Conservation (phyloP, 2,329 filamentous ascomycete species). For the Coniochaeta pulveracea region DNA sequence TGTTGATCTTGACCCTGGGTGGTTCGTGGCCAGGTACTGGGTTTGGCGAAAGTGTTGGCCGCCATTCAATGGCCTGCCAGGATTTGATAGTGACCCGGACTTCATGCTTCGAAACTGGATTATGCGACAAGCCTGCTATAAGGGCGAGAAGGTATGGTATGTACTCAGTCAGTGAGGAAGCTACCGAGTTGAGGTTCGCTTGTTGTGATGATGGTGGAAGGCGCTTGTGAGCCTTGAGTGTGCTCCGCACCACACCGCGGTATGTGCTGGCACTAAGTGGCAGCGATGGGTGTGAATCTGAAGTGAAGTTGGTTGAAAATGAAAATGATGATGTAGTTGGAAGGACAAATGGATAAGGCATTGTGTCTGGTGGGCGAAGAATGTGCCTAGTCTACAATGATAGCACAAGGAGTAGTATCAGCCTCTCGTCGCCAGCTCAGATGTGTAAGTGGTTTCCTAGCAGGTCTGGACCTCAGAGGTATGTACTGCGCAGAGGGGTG, state of each 20-base stretch:
- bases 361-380: slow-evolving; percentile 26
- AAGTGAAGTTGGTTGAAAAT: slow-evolving; percentile 66
- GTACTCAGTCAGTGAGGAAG: slow-evolving; percentile 63
- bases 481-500: no score
- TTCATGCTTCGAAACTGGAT: slow-evolving; percentile 39
- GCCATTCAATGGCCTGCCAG: slow-evolving; percentile 66
- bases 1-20: slow-evolving; percentile 56
- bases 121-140: slow-evolving; percentile 56
- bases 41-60: slow-evolving; percentile 62
- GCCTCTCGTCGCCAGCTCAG: no score
- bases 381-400: slow-evolving; percentile 1
- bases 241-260: slow-evolving; percentile 71
- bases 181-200: slow-evolving; percentile 57
- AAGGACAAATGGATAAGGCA: slow-evolving; percentile 84
- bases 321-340: slow-evolving; percentile 84
- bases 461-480: no score
- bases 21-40: slow-evolving; percentile 44
- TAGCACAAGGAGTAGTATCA: neutral
- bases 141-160: slow-evolving; percentile 75
- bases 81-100: slow-evolving; percentile 55
- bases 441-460: no score
- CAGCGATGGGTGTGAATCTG: slow-evolving; percentile 79
- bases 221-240: slow-evolving; percentile 81
- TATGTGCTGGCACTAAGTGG: slow-evolving; percentile 73
- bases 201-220: slow-evolving; percentile 62